Conservation (phyloP, 305 asterid species). For the Rubia peregrina region DNA sequence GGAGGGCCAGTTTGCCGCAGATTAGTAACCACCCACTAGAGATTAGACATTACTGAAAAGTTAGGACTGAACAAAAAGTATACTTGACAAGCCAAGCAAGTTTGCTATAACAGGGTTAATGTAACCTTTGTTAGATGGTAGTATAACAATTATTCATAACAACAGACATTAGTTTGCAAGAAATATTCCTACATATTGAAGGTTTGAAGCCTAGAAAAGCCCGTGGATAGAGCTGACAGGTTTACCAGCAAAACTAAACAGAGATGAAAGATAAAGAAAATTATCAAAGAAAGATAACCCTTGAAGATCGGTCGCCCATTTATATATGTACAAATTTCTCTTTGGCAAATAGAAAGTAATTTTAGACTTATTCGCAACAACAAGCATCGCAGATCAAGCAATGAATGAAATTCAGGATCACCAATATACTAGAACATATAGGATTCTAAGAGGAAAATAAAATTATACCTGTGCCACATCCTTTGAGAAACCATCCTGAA, state of each 20-base stretch:
- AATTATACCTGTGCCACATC: slow-evolving; percentile 82
- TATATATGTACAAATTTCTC: not conserved
- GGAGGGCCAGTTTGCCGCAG: slow-evolving; percentile 45
- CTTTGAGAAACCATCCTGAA: slow-evolving; percentile 70
- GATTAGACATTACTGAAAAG: slow-evolving; percentile 17
- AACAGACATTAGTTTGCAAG: not conserved
- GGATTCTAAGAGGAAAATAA: not conserved
- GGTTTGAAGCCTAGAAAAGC: not conserved
- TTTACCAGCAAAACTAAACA: not conserved
- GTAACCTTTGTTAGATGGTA: not conserved
- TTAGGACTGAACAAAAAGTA: not conserved
- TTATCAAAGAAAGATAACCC: not conserved
- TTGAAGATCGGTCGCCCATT: not conserved
- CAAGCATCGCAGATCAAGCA: not conserved
- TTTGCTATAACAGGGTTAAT: not conserved
- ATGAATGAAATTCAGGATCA: not conserved
- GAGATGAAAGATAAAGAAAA: not conserved
- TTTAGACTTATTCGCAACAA: not conserved
- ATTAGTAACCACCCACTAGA: slow-evolving; percentile 94
- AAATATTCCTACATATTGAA: too few relatives aligned
- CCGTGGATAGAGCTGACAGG: not conserved
- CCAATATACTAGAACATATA: not conserved
- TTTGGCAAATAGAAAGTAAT: not conserved
- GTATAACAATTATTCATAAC: not conserved
- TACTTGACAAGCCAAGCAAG: not conserved